Conservation (phyloP, 768 basidiomycete species). For the Paxillus ammoniavirescens region DNA sequence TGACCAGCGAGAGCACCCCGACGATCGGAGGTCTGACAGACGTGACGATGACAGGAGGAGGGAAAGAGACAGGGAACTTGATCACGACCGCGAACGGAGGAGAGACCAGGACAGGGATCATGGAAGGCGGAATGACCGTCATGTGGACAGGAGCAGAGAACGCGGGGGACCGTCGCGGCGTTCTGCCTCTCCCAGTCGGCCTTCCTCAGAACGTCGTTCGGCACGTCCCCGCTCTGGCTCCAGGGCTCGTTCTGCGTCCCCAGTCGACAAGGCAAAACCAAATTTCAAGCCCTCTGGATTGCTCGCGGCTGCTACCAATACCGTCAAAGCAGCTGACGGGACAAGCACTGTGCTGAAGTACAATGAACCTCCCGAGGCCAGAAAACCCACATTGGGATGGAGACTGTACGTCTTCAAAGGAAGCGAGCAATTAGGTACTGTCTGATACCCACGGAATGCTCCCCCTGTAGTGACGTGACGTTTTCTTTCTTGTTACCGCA, state of each 20-base stretch:
- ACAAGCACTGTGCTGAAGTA: constrained; percentile 88
- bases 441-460: background rate
- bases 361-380: constrained; percentile 96
- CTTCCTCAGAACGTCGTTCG: constrained; percentile 28
- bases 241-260: constrained; percentile 40
- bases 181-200: constrained; percentile 59
- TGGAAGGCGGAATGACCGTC: constrained; percentile 30
- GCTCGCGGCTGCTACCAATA: constrained; percentile 95
- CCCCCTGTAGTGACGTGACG: background rate
- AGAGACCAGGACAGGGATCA: constrained; percentile 45
- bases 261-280: constrained; percentile 71
- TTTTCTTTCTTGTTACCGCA: constrained; percentile 29
- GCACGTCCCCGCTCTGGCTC: constrained; percentile 38
- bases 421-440: constrained; percentile 84
- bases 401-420: constrained; percentile 98
- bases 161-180: constrained; percentile 40
- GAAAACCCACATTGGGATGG: constrained; percentile 90
- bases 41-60: constrained; percentile 21
- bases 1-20: constrained; percentile 14
- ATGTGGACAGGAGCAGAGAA: constrained; percentile 26
- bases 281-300: constrained; percentile 88
- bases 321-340: constrained; percentile 73
- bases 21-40: constrained; percentile 7
- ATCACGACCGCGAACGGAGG: constrained; percentile 25
- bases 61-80: constrained; percentile 6